These are phyloP conservation scores for Neopestalotiopsis sp. DNA, from an alignment of 2,329 filamentous ascomycete genomes.

Conservation along the genomic window DNA sequence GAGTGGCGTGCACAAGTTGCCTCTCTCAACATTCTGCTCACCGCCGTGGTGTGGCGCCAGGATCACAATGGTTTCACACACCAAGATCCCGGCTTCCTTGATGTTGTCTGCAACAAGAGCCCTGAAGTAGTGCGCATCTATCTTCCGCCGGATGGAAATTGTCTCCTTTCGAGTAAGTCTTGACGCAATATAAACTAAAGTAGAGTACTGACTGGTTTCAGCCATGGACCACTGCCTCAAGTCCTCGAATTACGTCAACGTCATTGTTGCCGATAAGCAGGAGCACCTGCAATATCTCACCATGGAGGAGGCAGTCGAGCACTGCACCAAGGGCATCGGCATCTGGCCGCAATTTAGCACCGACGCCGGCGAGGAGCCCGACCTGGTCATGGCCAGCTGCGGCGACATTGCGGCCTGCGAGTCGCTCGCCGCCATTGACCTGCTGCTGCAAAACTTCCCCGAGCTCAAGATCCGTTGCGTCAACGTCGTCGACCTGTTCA, in stretches of 20 bases:
- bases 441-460: conserved; percentile 74
- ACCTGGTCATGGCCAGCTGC: conserved; percentile 77
- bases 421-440: conserved; percentile 74
- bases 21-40: conserved; percentile 81
- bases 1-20: conserved; percentile 77
- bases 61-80: conserved; percentile 87
- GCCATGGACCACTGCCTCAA: conserved; percentile 78
- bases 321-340: conserved; percentile 80
- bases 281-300: conserved; percentile 77
- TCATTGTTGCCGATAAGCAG: conserved; percentile 81
- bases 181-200: no score
- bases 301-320: conserved; percentile 74
- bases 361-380: conserved; percentile 70
- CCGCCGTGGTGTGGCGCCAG: conserved; percentile 80
- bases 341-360: conserved; percentile 82
- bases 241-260: conserved; percentile 80
- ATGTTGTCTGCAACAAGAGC: conserved; percentile 80
- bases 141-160: conserved; percentile 81
- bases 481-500: conserved; percentile 83
- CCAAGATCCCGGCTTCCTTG: conserved; percentile 81
- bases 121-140: conserved; percentile 83
- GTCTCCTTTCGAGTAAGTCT: conserved; percentile 61
- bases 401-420: conserved; percentile 79
- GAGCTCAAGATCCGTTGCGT: conserved; percentile 79
- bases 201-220: conserved; percentile 6